A percentile compares a stretch with the other conserved stretches of the same genome.
These are phyloP conservation scores for Fusarium sp. DNA, from an alignment of 2,329 filamentous ascomycete species.

Conservation along the genomic window DNA sequence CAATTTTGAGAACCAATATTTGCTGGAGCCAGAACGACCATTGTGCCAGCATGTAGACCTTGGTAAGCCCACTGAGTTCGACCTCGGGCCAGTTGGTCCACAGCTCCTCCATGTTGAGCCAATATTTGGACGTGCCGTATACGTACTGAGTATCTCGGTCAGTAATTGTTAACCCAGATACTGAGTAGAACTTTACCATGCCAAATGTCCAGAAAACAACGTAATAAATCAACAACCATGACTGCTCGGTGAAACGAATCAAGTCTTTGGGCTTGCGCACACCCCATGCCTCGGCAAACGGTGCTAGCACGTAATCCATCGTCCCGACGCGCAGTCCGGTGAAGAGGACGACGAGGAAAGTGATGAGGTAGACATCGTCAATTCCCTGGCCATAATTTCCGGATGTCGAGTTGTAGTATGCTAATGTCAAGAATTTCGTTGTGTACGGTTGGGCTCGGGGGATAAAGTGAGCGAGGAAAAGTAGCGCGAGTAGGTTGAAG, in stretches of 20 bases:
- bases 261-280: slow-evolving; percentile 82
- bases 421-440: slow-evolving; percentile 86
- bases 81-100: slow-evolving; percentile 89
- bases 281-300: slow-evolving; percentile 79
- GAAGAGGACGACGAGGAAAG: slow-evolving; percentile 85
- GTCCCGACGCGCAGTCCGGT: slow-evolving; percentile 85
- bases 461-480: slow-evolving; percentile 86
- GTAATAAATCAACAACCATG: slow-evolving; percentile 90
- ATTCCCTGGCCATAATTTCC: slow-evolving; percentile 81
- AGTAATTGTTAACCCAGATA: not conserved
- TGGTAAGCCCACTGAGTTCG: slow-evolving; percentile 80
- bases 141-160: slow-evolving; percentile 73
- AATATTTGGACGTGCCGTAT: slow-evolving; percentile 83
- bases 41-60: slow-evolving; percentile 91
- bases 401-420: slow-evolving; percentile 80
- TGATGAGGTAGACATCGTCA: slow-evolving; percentile 85
- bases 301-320: slow-evolving; percentile 91
- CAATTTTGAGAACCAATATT: slow-evolving; percentile 92
- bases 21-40: slow-evolving; percentile 95
- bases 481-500: slow-evolving; percentile 84
- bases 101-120: slow-evolving; percentile 80
- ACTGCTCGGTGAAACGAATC: slow-evolving; percentile 91
- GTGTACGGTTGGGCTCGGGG: slow-evolving; percentile 84
- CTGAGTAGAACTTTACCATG: slow-evolving; percentile 70
- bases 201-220: slow-evolving; percentile 86